phyloP scores from a whole-genome alignment of 2,329 filamentous ascomycete species.

The Xylariaceae sp. region DNA sequence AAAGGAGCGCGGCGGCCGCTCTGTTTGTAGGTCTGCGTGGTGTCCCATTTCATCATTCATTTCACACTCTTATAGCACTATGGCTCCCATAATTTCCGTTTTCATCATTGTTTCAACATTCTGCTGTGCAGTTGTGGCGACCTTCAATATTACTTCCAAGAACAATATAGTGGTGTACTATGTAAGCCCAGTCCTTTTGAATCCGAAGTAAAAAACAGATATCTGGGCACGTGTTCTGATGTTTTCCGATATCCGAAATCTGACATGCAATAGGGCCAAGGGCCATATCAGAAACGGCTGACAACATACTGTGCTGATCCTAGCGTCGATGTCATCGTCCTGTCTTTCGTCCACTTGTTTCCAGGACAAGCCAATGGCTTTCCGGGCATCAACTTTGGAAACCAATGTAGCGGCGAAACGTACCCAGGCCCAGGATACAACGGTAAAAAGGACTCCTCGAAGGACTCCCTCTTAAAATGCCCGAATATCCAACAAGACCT shows the following conservation, averaged over 20 bases:
- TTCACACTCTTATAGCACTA: conserved; percentile 1
- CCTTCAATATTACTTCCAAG: conserved; percentile 33
- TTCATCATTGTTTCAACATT: conserved; percentile 16
- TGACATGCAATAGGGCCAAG: conserved; percentile 35
- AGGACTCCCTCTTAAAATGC: conserved; percentile 36
- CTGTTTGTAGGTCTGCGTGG: no score
- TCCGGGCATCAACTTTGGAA: conserved; percentile 41
- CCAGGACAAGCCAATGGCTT: conserved; percentile 41
- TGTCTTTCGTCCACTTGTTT: conserved; percentile 43
- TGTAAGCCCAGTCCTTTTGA: conserved; percentile 27
- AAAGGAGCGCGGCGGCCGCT: no score
- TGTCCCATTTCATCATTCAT: no score
- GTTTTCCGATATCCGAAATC: no score
- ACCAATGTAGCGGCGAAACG: conserved; percentile 35
- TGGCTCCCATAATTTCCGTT: conserved; percentile 19
- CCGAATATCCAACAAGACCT: conserved; percentile 35
- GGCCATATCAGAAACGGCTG: conserved; percentile 36
- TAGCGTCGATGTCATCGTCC: conserved; percentile 41
- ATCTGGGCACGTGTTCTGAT: no score
- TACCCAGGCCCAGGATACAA: conserved; percentile 35
- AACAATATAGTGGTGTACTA: conserved; percentile 44
- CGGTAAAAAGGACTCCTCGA: conserved; percentile 28
- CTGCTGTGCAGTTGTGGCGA: conserved; percentile 17
- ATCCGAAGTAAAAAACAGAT: no score
- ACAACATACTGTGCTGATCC: conserved; percentile 38